Base-by-base conservation (phyloP, 192 early-diverging fungal genomes). In the Oehlia diaphana region DNA sequence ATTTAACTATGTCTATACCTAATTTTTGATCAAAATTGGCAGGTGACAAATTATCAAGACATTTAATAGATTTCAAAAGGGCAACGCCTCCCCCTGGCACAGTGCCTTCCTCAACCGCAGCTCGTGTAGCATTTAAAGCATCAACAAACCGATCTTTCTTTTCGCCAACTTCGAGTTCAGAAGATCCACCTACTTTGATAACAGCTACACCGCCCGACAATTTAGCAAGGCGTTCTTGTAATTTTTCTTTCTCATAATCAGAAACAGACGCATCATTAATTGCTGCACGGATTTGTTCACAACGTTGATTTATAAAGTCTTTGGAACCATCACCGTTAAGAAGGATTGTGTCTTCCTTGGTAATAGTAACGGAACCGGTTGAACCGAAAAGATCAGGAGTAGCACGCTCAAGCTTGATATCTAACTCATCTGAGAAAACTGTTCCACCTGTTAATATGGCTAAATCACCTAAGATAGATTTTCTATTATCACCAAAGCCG, bases 81-180 rank as follows among this genome's bases (percentile, higher is more conserved):
- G 97, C 97, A 47, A 94, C 94, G 77, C 98, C 98, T 84, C 98
- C 98, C 75, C 98, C 98, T 13, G 98, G 98, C 44, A 99, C 93
- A 82, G 99, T 98, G 82, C 98, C 98, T 87, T 98, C 96, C 88
- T 98, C 97, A 78, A 99, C 97, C 70, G 98, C 98, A 58, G 97
- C 97, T 80, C 97, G 96, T 31, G 97, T 99, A 64, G 98, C 98
- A 83, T 96, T 96, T 78, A 99, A 88, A 31, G 98, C 96, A 86
- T 99, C 98, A 79, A 96, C 97, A 82, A 98, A 87, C 64, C 98
- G 91, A 90, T 99, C 98, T 92, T 99, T 99, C 95, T 99, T 99
- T 87, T 99, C 98, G 72, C 97, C 97, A 39, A 99, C 98, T 88
- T 99, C 98, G 74, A 99, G 95, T 88, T 99, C 98, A 33, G 96